A percentile compares a stretch with the other conserved stretches of the same genome.
Evolutionary conservation across 1,139 yeast species (phyloP).

Genomic region (Arxiozyma slooffiae): DNA sequence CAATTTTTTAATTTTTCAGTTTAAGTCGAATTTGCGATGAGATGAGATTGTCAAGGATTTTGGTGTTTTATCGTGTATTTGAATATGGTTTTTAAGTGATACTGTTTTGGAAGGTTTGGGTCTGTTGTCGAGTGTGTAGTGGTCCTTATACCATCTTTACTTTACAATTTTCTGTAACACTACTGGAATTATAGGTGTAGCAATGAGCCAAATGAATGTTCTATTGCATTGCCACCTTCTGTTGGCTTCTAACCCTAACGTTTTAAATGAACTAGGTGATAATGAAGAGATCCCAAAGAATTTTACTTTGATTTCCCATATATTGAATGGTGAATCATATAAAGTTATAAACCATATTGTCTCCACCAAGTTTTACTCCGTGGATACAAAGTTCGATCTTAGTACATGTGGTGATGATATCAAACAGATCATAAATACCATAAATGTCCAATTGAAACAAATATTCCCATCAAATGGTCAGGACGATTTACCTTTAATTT

Average conservation of each 20-base stretch:
- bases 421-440: not conserved
- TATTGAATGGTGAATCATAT: slow-evolving; percentile 22
- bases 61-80: no score
- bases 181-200: no score
- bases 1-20: not conserved
- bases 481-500: slow-evolving; percentile 13
- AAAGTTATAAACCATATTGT: slow-evolving; percentile 13
- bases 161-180: no score
- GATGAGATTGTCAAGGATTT: no score
- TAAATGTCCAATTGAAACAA: not conserved
- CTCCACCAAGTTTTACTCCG: not conserved
- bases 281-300: slow-evolving; percentile 4
- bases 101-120: no score
- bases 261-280: slow-evolving; percentile 2
- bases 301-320: slow-evolving; percentile 9
- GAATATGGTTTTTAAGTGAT: no score
- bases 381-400: not conserved
- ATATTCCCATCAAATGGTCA: not conserved
- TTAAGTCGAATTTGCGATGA: not conserved
- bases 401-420: not conserved
- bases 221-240: slow-evolving; percentile 20
- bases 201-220: slow-evolving; percentile 12
- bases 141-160: no score
- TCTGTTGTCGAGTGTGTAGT: no score
- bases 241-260: slow-evolving; percentile 14